Base-by-base conservation (phyloP, 306 rosid genomes). In the Cicer yamashitae region DNA sequence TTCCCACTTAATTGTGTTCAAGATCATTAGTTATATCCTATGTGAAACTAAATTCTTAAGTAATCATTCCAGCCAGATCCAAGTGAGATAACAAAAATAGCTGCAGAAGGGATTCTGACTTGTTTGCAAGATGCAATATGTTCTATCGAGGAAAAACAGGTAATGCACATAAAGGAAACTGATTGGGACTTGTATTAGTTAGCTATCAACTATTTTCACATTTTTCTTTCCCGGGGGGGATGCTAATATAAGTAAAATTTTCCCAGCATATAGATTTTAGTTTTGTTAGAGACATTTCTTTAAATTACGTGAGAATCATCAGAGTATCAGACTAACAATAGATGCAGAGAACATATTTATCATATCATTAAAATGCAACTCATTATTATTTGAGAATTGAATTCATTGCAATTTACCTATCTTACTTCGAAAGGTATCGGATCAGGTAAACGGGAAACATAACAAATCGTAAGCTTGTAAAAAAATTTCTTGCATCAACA, bases 51-150 rank as follows among this genome's bases (percentile, higher is more conserved):
- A 75, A 66, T 73, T 77, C 48, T 80, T 48, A 40, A 52, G 6
- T 67, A 74, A 76, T 66, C 70, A 77, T 84, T 82, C 74, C 92
- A 94, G 98, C 97, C 98, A 64, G 96, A 87, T 70, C 88, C 87
- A 39, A 82, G 80, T 62, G 97, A 91, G 86, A 85, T 90, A 69
- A 74, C 65, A 70, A 88, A 89, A 83, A 90, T 91, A 85, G 98
- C 98, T 54, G 89, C 96, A 15, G 96, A 87, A 78, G 98, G 98
- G 79, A 87, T 94, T 86, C 85, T 91, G 56, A 91, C 96, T 68
- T 94, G 97, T 84, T 83, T 94, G 79, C 91, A 91, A 82, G 98
- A 94, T 76, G 97, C 83, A 57, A 90, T 90, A 60, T 88, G 84
- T 80, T 86, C 89, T 71, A 87, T 94, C 44, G 76, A 85, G 83